A percentile compares a stretch with the other conserved stretches of the same genome.
Conservation (phyloP, 192 early-diverging fungal genomes). For the Umbelopsis sp. region DNA sequence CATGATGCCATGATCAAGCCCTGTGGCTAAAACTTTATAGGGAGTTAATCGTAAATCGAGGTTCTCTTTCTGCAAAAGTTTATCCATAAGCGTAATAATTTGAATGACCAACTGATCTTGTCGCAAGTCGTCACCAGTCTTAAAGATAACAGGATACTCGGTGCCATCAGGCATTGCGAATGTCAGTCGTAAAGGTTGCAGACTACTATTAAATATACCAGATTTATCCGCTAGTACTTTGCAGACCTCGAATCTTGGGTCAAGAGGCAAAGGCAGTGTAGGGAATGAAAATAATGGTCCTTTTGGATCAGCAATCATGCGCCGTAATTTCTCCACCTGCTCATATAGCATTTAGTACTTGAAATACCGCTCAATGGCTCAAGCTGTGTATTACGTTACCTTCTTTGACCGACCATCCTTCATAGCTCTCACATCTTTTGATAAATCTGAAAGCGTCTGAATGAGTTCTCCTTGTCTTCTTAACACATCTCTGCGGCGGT, state of each 20-base stretch:
- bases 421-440: conserved; percentile 70
- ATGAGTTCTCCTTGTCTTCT: conserved; percentile 87
- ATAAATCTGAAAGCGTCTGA: conserved; percentile 69
- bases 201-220: conserved; percentile 87
- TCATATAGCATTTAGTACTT: neutral
- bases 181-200: conserved; percentile 85
- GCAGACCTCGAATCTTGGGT: conserved; percentile 85
- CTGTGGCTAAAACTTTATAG: conserved; percentile 95
- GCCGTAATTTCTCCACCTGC: conserved; percentile 81
- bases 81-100: conserved; percentile 97
- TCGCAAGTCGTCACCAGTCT: conserved; percentile 90
- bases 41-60: conserved; percentile 92
- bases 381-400: conserved; percentile 41
- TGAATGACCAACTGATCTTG: conserved; percentile 97
- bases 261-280: conserved; percentile 87
- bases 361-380: neutral
- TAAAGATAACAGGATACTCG: conserved; percentile 96
- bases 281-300: conserved; percentile 80
- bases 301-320: conserved; percentile 82
- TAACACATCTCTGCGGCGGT: conserved; percentile 72
- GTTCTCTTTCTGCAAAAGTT: conserved; percentile 92
- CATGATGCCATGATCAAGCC: conserved; percentile 92
- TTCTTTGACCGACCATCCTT: conserved; percentile 90
- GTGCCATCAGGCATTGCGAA: conserved; percentile 84
- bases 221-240: conserved; percentile 86